A percentile compares a stretch with the other conserved stretches of the same genome.
These are phyloP conservation scores for Neopestalotiopsis sp. DNA, from an alignment of 2,329 filamentous ascomycete genomes.

Conservation along the genomic window DNA sequence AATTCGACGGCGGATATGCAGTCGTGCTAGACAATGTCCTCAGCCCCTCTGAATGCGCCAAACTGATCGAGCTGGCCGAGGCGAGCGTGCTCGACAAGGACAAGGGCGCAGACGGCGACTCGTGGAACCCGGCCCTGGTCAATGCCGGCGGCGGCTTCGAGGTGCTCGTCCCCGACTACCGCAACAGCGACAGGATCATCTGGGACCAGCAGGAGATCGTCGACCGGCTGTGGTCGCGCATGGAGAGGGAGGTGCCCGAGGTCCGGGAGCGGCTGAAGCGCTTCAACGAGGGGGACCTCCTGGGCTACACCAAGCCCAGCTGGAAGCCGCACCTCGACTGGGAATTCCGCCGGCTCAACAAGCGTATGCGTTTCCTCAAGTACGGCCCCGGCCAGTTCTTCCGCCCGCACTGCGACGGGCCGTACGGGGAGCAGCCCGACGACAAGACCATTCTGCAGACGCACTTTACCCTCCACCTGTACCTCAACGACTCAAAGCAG, in stretches of 20 bases:
- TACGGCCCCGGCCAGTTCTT: slow-evolving; percentile 79
- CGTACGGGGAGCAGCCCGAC: slow-evolving; percentile 60
- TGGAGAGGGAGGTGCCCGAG: slow-evolving; percentile 45
- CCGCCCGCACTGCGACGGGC: slow-evolving; percentile 70
- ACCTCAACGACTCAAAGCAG: slow-evolving; percentile 54
- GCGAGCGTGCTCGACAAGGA: slow-evolving; percentile 54
- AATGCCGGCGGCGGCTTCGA: slow-evolving; percentile 69
- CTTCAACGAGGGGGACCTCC: slow-evolving; percentile 35
- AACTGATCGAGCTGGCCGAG: slow-evolving; percentile 57
- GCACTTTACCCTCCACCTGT: slow-evolving; percentile 61
- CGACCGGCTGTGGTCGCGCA: slow-evolving; percentile 66
- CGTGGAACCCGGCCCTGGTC: slow-evolving; percentile 73
- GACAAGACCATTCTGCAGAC: slow-evolving; percentile 45
- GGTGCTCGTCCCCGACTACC: slow-evolving; percentile 57
- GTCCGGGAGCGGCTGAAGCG: slow-evolving; percentile 45
- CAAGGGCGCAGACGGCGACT: slow-evolving; percentile 31
- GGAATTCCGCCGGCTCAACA: slow-evolving; percentile 64
- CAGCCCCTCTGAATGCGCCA: slow-evolving; percentile 29
- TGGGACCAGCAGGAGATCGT: slow-evolving; percentile 70
- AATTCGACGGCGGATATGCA: slow-evolving; percentile 61
- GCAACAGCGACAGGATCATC: slow-evolving; percentile 79
- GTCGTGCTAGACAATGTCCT: slow-evolving; percentile 58
- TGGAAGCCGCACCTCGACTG: slow-evolving; percentile 33
- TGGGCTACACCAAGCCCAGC: slow-evolving; percentile 43
- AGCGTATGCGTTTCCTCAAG: slow-evolving; percentile 76